Conservation (phyloP, 1,284 basidiomycete genomes). For the Trichosporon sp. region DNA sequence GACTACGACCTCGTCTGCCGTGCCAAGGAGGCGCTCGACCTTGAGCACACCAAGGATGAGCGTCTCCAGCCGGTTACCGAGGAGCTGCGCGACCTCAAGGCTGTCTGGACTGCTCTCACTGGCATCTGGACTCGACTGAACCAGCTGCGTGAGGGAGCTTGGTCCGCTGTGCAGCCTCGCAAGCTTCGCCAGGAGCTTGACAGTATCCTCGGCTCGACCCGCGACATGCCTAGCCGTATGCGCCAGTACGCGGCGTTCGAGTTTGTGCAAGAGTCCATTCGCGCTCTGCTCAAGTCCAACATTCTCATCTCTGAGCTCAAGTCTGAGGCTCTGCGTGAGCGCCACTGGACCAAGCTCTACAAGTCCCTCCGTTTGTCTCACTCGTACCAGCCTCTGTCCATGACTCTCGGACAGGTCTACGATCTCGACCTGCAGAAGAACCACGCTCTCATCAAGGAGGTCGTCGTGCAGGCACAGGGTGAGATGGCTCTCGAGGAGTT, state of each 20-base stretch:
- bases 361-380: conserved; percentile 71
- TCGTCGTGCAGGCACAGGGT: conserved; percentile 95
- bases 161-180: conserved; percentile 85
- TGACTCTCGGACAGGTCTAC: conserved; percentile 96
- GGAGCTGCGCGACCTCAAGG: conserved; percentile 91
- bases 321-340: conserved; percentile 93
- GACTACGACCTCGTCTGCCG: conserved; percentile 90
- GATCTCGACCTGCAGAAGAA: conserved; percentile 94
- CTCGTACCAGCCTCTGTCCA: conserved; percentile 64
- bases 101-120: conserved; percentile 97
- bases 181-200: conserved; percentile 94
- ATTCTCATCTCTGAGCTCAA: conserved; percentile 85
- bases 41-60: conserved; percentile 84
- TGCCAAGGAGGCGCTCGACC: conserved; percentile 93
- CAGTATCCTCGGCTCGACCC: conserved; percentile 77
- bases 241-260: conserved; percentile 98
- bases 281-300: conserved; percentile 83
- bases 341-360: conserved; percentile 98
- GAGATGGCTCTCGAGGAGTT: conserved; percentile 96
- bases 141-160: conserved; percentile 81
- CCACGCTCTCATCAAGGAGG: conserved; percentile 83
- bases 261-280: conserved; percentile 88
- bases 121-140: conserved; percentile 93
- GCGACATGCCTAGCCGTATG: conserved; percentile 99
- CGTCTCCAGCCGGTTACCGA: conserved; percentile 90